These are phyloP conservation scores for Candida ascalaphidarum DNA, from an alignment of 805 yeast species.

Conservation along the genomic window DNA sequence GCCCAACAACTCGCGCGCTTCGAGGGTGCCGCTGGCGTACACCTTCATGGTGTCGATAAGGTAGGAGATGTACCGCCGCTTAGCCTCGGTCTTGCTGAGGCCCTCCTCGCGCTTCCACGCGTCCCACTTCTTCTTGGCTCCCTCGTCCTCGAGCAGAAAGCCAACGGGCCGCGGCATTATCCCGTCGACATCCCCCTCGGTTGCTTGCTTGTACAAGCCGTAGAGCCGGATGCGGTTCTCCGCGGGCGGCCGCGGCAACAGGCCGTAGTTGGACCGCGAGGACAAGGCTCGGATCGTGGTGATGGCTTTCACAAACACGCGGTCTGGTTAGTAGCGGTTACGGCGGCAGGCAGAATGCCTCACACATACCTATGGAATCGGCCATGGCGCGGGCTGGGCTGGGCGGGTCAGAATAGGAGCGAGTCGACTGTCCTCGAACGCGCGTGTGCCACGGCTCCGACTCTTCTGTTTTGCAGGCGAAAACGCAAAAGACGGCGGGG, in stretches of 20 bases:
- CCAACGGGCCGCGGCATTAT: slow-evolving; percentile 63
- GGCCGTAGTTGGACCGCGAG: slow-evolving; percentile 49
- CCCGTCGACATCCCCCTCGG: slow-evolving; percentile 75
- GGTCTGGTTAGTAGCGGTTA: slow-evolving; percentile 36
- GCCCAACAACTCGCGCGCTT: slow-evolving; percentile 53
- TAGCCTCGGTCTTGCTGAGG: slow-evolving; percentile 59
- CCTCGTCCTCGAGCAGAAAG: slow-evolving; percentile 49
- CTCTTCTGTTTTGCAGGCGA: too few relatives aligned
- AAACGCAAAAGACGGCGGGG: too few relatives aligned
- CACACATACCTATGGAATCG: slow-evolving; percentile 38
- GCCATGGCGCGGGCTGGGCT: slow-evolving; percentile 22
- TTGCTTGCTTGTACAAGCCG: slow-evolving; percentile 83
- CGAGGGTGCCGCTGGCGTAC: slow-evolving; percentile 60
- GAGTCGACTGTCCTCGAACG: too few relatives aligned
- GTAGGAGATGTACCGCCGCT: slow-evolving; percentile 56
- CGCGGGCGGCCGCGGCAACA: slow-evolving; percentile 71
- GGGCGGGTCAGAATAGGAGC: too few relatives aligned
- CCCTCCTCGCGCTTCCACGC: slow-evolving; percentile 81
- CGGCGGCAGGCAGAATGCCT: background rate
- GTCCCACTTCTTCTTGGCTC: slow-evolving; percentile 70
- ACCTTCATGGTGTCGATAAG: slow-evolving; percentile 65
- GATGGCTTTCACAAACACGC: slow-evolving; percentile 77
- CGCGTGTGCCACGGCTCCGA: too few relatives aligned
- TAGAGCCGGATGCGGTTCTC: slow-evolving; percentile 60
- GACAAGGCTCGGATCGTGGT: slow-evolving; percentile 70